These are phyloP conservation scores for Fusarium subglutinans DNA, from an alignment of 2,329 filamentous ascomycete species.

Conservation along the genomic window DNA sequence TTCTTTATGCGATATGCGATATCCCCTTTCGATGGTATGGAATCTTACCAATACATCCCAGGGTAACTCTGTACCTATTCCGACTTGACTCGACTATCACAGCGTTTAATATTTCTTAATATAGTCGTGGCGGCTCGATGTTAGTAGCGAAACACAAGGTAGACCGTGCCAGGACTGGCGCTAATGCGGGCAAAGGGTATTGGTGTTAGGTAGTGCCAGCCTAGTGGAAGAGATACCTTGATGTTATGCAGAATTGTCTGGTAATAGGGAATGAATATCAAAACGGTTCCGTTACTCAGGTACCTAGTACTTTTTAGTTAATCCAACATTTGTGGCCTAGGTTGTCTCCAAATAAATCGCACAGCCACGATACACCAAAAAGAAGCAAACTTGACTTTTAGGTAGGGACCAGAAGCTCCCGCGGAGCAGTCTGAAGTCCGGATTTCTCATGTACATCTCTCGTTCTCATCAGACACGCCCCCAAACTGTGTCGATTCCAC, in stretches of 20 bases:
- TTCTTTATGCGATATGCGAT: neutral
- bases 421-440: slow-evolving; percentile 7
- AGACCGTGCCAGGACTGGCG: slow-evolving; percentile 20
- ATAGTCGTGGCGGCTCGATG: slow-evolving; percentile 33
- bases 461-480: neutral
- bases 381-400: neutral
- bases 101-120: slow-evolving; percentile 23
- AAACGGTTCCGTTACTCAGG: neutral
- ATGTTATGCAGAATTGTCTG: neutral
- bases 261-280: neutral
- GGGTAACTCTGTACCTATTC: neutral
- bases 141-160: slow-evolving; percentile 33
- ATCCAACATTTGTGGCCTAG: slow-evolving; percentile 16
- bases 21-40: neutral
- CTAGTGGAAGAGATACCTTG: neutral
- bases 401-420: neutral
- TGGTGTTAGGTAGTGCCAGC: neutral
- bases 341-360: neutral
- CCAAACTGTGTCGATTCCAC: neutral
- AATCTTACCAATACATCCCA: neutral
- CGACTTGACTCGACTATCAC: slow-evolving; percentile 13
- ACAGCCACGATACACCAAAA: slow-evolving; percentile 26
- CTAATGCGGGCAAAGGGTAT: slow-evolving; percentile 18
- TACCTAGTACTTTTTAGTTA: too few relatives aligned
- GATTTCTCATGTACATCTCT: neutral